Evolutionary conservation across 306 rosid species (phyloP), one percentile per base, ranked within the genome.

Genomic region (Gastrolobium villosum): DNA sequence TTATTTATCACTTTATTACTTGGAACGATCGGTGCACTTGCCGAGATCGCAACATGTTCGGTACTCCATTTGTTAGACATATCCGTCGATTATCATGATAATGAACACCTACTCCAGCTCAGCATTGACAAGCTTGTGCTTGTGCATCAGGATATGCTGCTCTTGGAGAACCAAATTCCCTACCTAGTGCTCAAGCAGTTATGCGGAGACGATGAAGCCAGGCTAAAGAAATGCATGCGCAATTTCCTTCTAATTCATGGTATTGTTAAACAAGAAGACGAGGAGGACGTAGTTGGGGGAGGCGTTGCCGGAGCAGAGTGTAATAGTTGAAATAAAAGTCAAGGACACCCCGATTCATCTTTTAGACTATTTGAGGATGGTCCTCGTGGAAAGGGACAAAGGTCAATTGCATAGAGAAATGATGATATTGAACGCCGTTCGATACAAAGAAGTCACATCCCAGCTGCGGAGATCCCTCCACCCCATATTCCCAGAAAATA

Each of bases 91-190:
- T 60, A 9, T 6, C 10, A 3, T 1, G 5, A 59, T 34, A 8
- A 9, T 26, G 56, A 39, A 3, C 0, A 28, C 5, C 40, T 26
- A 13, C 72, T 66, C 2, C 10, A 43, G 5, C 5, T 66, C 3
- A 66, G 11, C 55, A 30, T 10, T 10, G 72, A 45, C 40, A 20
- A 44, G 40, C 72, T 65, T 5, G 8, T 26, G 0, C 9, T 4
- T 4, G 72, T 65, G 37, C 35, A 41, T 10, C 15, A 20, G 15
- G 72, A 65, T 65, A 4, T 66, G 31, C 26, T 66, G 1, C 31
- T 66, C 7, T 44, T 66, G 28, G 56, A 45, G 5, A 44, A 66
- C 40, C 72, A 66, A 66, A 44, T 66, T 30, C 72, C 72, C 0
- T 45, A 9, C 72, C 0, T 26, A 66, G 3, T 43, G 10, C 40